A percentile compares a stretch with the other conserved stretches of the same genome.
Evolutionary conservation across 305 asterid species (phyloP).

Genomic region (Fraxinus dipetala): DNA sequence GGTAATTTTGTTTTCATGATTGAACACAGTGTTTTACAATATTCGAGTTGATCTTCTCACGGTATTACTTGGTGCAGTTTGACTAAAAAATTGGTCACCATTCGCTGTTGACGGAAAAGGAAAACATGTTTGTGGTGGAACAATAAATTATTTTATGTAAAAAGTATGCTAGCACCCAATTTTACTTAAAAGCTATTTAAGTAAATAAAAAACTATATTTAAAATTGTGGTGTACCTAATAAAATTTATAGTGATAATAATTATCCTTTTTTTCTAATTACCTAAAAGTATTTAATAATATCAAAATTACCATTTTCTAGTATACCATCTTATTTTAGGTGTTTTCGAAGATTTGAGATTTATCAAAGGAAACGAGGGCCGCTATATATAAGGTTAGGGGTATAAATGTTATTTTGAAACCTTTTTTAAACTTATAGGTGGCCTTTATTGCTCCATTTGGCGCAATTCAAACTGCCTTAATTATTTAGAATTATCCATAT

Average conservation of each 20-base stretch:
- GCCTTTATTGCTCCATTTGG: no score
- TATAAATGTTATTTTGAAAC: no score
- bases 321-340: neutral
- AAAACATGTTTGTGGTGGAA: neutral
- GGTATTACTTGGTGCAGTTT: conserved; percentile 15
- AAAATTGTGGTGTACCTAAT: neutral
- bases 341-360: neutral
- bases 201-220: no score
- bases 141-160: no score
- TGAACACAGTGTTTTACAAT: conserved; percentile 13
- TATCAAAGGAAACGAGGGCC: neutral
- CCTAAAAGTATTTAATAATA: neutral
- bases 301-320: neutral
- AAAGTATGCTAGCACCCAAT: neutral
- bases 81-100: neutral
- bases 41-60: conserved; percentile 10
- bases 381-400: neutral
- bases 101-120: neutral
- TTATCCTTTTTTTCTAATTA: neutral
- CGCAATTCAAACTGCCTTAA: no score
- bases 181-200: neutral
- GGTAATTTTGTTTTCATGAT: conserved; percentile 6
- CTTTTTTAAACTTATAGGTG: no score
- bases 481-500: no score
- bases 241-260: no score